Percentiles rank a stretch among this genome's conserved stretches.
Conservation (phyloP, 352 stramenopile species). For the Paralagenidium karlingii region DNA sequence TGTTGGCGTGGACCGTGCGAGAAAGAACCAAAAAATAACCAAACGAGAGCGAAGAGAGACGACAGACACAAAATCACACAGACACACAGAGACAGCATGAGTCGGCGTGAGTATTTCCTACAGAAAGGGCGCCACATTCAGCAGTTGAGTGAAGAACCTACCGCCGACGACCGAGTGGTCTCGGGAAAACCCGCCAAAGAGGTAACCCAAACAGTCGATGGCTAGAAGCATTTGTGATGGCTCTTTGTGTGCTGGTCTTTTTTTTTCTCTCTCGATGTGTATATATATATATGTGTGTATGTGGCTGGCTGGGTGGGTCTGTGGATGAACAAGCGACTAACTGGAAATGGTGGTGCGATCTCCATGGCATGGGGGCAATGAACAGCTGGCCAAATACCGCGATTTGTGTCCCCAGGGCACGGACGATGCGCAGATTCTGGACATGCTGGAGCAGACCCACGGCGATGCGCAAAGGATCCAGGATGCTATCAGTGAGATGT, state of each 20-base stretch:
- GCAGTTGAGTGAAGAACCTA: constrained; percentile 52
- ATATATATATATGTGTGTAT: too few relatives aligned
- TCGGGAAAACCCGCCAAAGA: constrained; percentile 3
- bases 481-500: constrained; percentile 69
- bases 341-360: neutral
- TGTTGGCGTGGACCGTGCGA: too few relatives aligned
- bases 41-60: too few relatives aligned
- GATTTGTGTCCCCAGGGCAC: constrained; percentile 74
- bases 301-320: too few relatives aligned
- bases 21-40: too few relatives aligned
- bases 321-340: too few relatives aligned
- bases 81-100: constrained; percentile 49
- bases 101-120: constrained; percentile 73
- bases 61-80: constrained; percentile 12
- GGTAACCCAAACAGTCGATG: constrained; percentile 11
- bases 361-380: too few relatives aligned
- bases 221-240: neutral
- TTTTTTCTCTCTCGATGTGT: too few relatives aligned
- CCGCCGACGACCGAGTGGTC: constrained; percentile 4
- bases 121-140: constrained; percentile 74
- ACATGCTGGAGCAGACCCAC: constrained; percentile 58
- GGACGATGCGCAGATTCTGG: constrained; percentile 54
- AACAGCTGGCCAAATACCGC: constrained; percentile 61
- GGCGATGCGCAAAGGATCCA: constrained; percentile 58
- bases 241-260: neutral